Evolutionary conservation across 441 rosid species (phyloP), one percentile per base, ranked within the genome.

Genomic region (Eruca vesicaria): DNA sequence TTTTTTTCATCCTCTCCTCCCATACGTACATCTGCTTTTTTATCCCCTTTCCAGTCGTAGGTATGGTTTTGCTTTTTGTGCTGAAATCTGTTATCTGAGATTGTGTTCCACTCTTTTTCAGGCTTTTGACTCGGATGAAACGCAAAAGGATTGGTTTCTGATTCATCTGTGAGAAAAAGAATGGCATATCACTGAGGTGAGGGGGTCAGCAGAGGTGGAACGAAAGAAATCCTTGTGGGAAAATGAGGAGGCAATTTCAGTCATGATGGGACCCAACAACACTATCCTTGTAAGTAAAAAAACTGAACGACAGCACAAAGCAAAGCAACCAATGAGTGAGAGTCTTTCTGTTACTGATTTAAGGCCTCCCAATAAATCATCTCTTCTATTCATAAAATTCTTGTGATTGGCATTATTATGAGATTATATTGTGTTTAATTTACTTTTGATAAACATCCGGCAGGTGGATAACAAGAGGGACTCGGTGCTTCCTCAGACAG

Each of bases 121-220:
- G 81, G 79, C 78, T 79, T 78, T 77, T 82, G 83, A 90, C 88
- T 85, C 71, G 72, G 85, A 80, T 83, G 86, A 87, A 82, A 59
- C 86, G 84, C 84, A 73, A 72, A 75, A 55, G 83, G 87, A 84
- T 72, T 83, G 76, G 64, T 78, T 19, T 63, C 72, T 63, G 84
- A 81, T 84, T 87, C 78, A 71, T 81, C 74, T 65, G 69, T 61
- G 72, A 70, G 72, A 45, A 62, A 77, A 75, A 21, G 66, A 68
- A 65, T 82, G 74, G 83, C 59, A 71, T 50, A 28, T 64, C 55
- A 73, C 74, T 80, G 86, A 85, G 77, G 66, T 33, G 20, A 5
- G 87, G 89, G 89, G 91, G 77, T 88, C 89, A 61, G 67, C 16
- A 45, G 77, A 68, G 87, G 87, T 78, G 89, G 72, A 77, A 77